Evolutionary conservation across 2,329 filamentous ascomycete genomes (phyloP).

Genomic region (Aspergillus quadrilineatus): DNA sequence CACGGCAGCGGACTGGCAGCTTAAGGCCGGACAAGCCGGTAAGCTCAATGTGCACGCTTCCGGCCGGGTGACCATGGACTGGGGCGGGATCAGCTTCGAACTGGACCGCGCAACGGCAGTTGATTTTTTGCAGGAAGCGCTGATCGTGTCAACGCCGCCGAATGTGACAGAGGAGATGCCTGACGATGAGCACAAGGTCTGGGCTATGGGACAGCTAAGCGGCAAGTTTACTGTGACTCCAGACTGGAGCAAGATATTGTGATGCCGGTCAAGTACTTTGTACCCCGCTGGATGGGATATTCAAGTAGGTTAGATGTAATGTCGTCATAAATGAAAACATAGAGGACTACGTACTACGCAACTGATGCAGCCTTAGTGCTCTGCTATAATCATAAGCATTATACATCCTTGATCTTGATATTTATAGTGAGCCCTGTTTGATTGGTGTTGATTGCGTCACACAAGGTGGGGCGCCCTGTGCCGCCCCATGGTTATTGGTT

Average conservation of each 20-base stretch:
- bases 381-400: constrained; percentile 6
- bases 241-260: constrained; percentile 56
- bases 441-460: constrained; percentile 4
- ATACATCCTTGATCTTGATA: constrained; percentile 1
- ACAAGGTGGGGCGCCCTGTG: not conserved
- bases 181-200: constrained; percentile 45
- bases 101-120: constrained; percentile 57
- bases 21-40: constrained; percentile 57
- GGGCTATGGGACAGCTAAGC: constrained; percentile 62
- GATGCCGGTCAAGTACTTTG: constrained; percentile 3
- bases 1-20: constrained; percentile 42
- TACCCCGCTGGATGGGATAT: not conserved
- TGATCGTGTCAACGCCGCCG: constrained; percentile 40
- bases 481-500: not conserved
- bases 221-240: constrained; percentile 65
- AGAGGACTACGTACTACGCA: not conserved
- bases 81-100: constrained; percentile 61
- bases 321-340: not conserved
- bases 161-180: constrained; percentile 21
- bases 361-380: not conserved
- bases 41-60: constrained; percentile 63
- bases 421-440: constrained; percentile 1
- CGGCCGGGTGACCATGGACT: constrained; percentile 61
- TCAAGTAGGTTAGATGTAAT: not conserved
- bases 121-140: constrained; percentile 61